Evolutionary conservation across 306 rosid species (phyloP).

Genomic region (Malus sieversii): DNA sequence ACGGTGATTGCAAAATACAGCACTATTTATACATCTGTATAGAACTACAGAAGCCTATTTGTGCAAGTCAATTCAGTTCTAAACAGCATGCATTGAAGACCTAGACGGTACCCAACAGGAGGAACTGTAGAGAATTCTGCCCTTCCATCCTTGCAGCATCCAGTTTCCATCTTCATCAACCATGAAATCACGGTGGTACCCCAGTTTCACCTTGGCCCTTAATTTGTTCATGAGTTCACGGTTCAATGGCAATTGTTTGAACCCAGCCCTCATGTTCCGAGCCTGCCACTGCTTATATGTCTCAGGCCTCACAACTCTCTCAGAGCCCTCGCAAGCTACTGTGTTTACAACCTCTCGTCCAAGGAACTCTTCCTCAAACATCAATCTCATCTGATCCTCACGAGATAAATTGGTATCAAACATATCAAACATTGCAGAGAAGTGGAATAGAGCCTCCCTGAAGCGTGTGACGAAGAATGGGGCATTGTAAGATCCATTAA

Average conservation of each 20-base stretch:
- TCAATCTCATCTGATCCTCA: constrained; percentile 42
- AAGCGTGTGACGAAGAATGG: constrained; percentile 67
- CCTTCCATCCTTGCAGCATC: constrained; percentile 82
- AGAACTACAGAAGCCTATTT: neutral
- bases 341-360: constrained; percentile 45
- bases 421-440: constrained; percentile 51
- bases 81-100: neutral
- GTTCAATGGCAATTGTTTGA: constrained; percentile 46
- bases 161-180: constrained; percentile 50
- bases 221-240: constrained; percentile 29
- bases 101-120: constrained; percentile 56
- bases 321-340: constrained; percentile 63
- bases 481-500: constrained; percentile 46
- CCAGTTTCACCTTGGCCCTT: constrained; percentile 22
- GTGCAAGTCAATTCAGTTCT: neutral
- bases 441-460: constrained; percentile 60
- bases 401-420: constrained; percentile 31
- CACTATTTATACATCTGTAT: neutral
- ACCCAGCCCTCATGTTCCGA: constrained; percentile 44
- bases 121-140: constrained; percentile 40
- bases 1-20: neutral
- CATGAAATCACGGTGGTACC: constrained; percentile 45
- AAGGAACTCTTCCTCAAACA: constrained; percentile 49
- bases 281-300: constrained; percentile 67
- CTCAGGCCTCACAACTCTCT: constrained; percentile 54